Conservation (phyloP, 129 eudicot genomes). For the sunflower (Helianthus annuus) region DNA sequence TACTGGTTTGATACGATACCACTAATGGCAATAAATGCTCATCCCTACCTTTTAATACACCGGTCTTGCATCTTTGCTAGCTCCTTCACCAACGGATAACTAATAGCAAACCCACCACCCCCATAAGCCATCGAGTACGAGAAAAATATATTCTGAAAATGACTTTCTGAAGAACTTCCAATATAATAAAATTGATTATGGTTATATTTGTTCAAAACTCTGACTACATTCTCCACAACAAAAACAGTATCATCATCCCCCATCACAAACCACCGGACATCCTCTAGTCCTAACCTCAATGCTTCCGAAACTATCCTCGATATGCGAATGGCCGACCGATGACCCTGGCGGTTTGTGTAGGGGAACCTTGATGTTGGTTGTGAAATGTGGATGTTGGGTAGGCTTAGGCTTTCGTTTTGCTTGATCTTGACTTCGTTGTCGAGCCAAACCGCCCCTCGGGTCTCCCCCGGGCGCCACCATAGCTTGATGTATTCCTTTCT, state of each 20-base stretch:
- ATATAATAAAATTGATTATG: conserved; percentile 69
- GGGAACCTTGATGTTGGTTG: conserved; percentile 47
- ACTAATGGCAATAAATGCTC: too few relatives aligned
- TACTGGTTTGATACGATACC: too few relatives aligned
- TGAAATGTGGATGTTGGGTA: conserved; percentile 62
- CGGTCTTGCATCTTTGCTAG: conserved; percentile 75
- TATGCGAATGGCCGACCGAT: conserved; percentile 63
- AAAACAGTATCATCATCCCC: conserved; percentile 91
- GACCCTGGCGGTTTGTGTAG: conserved; percentile 60
- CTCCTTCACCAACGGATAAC: conserved; percentile 70
- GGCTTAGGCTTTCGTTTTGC: conserved; percentile 42
- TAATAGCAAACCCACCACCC: conserved; percentile 86
- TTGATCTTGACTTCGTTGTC: conserved; percentile 36
- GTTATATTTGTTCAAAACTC: conserved; percentile 61
- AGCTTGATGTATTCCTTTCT: conserved; percentile 73
- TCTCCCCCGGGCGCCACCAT: conserved; percentile 72
- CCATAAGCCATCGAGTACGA: conserved; percentile 86
- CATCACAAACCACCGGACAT: conserved; percentile 89
- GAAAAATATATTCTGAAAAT: conserved; percentile 71
- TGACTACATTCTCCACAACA: conserved; percentile 59
- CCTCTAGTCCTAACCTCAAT: conserved; percentile 50
- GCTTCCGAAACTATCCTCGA: conserved; percentile 83
- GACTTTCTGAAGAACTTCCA: conserved; percentile 79
- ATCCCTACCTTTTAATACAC: conserved; percentile 44
- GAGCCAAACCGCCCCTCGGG: conserved; percentile 75